Percentiles rank a stretch among this genome's conserved stretches.
These are phyloP conservation scores for Kwoniella botswanensis DNA, from an alignment of 768 basidiomycete genomes.

Conservation along the genomic window DNA sequence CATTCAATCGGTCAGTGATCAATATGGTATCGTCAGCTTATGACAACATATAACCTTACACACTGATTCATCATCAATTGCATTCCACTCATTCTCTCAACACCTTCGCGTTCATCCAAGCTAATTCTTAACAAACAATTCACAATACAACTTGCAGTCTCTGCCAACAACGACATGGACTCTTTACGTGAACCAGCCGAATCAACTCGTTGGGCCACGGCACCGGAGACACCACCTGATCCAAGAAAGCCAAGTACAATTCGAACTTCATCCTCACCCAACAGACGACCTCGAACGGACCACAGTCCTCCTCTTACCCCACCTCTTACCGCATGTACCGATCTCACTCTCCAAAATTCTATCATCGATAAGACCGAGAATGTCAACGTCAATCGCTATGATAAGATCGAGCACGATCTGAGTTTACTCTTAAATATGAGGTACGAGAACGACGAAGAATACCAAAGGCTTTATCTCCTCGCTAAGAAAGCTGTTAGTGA, in stretches of 20 bases:
- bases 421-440: neutral
- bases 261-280: neutral
- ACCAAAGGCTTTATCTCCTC: neutral
- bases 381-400: neutral
- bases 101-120: no score
- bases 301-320: neutral
- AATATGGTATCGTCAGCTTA: no score
- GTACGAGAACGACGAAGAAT: neutral
- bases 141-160: no score
- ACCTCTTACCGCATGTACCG: neutral
- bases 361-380: neutral
- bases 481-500: neutral
- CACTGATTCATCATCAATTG: no score
- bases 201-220: neutral
- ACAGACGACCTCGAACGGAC: neutral
- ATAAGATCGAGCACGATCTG: neutral
- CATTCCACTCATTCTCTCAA: no score
- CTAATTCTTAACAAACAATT: no score
- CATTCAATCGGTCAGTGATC: no score
- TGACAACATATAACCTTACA: no score
- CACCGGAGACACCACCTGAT: neutral
- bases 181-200: neutral
- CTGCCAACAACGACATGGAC: neutral
- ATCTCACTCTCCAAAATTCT: neutral
- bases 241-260: neutral